Base-by-base conservation (phyloP, 306 rosid species). In the Sphenostylis stenocarpa region DNA sequence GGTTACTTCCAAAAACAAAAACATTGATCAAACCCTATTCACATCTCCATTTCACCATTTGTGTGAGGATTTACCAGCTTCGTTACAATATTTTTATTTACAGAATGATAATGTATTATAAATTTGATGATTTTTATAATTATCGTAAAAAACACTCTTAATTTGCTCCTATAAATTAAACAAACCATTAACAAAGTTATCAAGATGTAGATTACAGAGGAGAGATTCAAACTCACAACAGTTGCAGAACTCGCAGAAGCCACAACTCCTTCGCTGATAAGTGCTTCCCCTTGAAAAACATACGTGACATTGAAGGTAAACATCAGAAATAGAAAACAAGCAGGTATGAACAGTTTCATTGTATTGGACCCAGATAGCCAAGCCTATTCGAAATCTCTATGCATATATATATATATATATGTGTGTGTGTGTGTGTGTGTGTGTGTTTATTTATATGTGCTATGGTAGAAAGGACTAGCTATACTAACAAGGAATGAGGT, bases 261-360 rank as follows among this genome's bases (percentile, higher is more conserved):
- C 80, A 85, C 83, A n/a, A 68, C 73, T 53, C 28, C 63, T 26
- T 57, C 47, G 67, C 74, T 68, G 83, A 80, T 67, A 24, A 67
- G 78, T 33, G 70, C 68, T 77, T 81, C 63, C 45, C 83, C 82
- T 51, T 86, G 85, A 81, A 71, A 57, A 62, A 57, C 76, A 26
- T 14, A 43, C 7, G 39, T 39, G 31, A 81, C 80, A 67, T 19
- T 83, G 75, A 76, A 86, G 76, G 77, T 62, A 81, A 85, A 70
- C 15, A 81, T 20, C 63, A 88, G 45, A 78, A 77, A 75, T 72
- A 90, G 76, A 73, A 75, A 69, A 71, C 88, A 17, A 33, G 34
- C 38, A 14, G 68, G 75, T 67, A 38, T 77, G 16, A 76, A 74
- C 63, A 82, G 73, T 64, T 79, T 83, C 93, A 88, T 88, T 57